Evolutionary conservation across 129 eudicot genomes (phyloP), one percentile per base, ranked within the genome.

Genomic region (Chrysanthemum lavandulifolium): DNA sequence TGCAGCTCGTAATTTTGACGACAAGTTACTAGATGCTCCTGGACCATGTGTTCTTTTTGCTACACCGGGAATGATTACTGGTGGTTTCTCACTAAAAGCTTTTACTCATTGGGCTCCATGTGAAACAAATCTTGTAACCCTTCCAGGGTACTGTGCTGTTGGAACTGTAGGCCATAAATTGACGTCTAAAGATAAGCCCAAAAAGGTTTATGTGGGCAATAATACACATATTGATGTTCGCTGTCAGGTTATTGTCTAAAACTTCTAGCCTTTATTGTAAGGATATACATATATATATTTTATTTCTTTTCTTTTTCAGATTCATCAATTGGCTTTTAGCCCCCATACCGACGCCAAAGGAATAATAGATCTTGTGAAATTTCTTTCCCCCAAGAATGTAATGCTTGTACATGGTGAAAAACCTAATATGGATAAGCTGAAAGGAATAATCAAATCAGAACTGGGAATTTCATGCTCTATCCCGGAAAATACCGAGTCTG

Each of bases 41-140:
- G 99, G 97, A 67, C 97, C 99, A 11, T 94, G 99, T 79, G 99
- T 94, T 75, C 96, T 94, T 23, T 94, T 94, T 74, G 99, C 99
- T 14, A 86, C 99, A 33, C 99, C 99, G 18, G 99, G 99, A 67
- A 94, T 90, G 97, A 65, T 94, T 73, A 90, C 82, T 58, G 96
- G 99, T 6, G 99, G 99, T 61, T 94, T 94, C 74, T 94, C 99
- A 4, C 96, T 94, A 15, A 88, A 94, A 78, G 97, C 88, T 76
- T 90, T 90, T 79, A 94, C 81, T 85, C 91, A 86, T 55, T 94
- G 97, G 99, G 97, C 99, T 72, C 92, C 99, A 48, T 70, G 76
- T 73, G 97, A 90, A 84, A 74, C 52, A 33, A 94, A 90, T 77
- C 99, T 94, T 74, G 72, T 94, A 16, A 79, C 91, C 21, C 74